A percentile compares a stretch with the other conserved stretches of the same genome.
Conservation (phyloP, 83 land plant genomes). For the Picea abies region DNA sequence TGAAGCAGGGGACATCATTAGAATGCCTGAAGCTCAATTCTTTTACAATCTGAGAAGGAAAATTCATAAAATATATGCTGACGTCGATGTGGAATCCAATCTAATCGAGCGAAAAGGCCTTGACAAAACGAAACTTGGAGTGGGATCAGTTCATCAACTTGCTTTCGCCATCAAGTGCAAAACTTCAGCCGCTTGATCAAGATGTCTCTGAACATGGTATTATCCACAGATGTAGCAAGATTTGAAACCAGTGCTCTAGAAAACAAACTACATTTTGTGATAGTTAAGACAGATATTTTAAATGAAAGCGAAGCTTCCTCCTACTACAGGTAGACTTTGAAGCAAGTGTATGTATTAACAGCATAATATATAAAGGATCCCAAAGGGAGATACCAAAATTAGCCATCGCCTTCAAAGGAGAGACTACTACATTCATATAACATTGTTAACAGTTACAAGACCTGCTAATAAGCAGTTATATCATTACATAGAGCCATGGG, state of each 20-base stretch:
- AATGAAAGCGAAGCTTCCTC: neutral
- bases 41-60: neutral
- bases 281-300: neutral
- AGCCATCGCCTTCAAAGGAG: neutral
- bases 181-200: neutral
- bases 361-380: neutral
- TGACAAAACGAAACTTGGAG: neutral
- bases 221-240: neutral
- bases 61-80: neutral
- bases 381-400: neutral
- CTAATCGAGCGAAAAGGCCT: neutral
- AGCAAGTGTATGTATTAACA: neutral
- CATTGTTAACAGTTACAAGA: too few relatives aligned
- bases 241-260: neutral
- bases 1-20: neutral
- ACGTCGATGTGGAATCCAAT: neutral
- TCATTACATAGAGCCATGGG: too few relatives aligned
- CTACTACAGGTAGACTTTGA: neutral
- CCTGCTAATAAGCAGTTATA: too few relatives aligned
- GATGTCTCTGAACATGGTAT: slow-evolving; percentile 2
- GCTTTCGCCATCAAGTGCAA: neutral
- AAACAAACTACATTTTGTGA: neutral
- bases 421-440: slow-evolving; percentile 11
- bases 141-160: neutral
- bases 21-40: neutral